These are phyloP conservation scores for Hirsutella minnesotensis DNA, from an alignment of 2,329 filamentous ascomycete species.

Conservation along the genomic window DNA sequence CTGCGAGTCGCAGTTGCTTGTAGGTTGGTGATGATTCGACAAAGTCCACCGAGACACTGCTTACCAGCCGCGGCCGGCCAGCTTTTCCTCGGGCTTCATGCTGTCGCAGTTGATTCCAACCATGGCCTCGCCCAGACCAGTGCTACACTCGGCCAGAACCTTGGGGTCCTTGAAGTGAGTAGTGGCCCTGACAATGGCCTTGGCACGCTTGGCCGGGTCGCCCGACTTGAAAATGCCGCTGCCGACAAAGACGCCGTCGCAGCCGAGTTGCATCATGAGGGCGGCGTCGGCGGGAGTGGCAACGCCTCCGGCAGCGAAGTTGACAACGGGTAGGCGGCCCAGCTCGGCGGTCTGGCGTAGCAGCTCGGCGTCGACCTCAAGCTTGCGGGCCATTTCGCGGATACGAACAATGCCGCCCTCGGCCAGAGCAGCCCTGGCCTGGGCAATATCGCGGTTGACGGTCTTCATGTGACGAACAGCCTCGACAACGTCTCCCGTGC, in stretches of 20 bases:
- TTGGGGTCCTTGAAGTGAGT: conserved; percentile 82
- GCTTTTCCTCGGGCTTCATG: conserved; percentile 69
- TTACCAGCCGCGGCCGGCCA: conserved; percentile 57
- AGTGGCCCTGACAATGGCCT: conserved; percentile 87
- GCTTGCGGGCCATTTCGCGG: conserved; percentile 66
- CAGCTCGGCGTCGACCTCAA: conserved; percentile 66
- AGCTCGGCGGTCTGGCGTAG: conserved; percentile 80
- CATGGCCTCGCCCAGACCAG: conserved; percentile 93
- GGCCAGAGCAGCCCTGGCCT: conserved; percentile 63
- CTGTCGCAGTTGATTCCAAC: conserved; percentile 80
- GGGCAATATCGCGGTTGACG: conserved; percentile 70
- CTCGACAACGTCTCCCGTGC: conserved; percentile 93
- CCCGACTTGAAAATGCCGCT: conserved; percentile 96
- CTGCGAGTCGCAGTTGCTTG: too few species aligned
- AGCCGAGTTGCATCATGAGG: conserved; percentile 96
- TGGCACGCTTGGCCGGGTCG: conserved; percentile 78
- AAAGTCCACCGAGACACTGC: background rate
- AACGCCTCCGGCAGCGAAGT: conserved; percentile 97
- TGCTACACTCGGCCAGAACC: conserved; percentile 76
- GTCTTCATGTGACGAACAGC: conserved; percentile 93
- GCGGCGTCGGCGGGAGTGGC: conserved; percentile 97
- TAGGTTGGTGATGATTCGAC: background rate
- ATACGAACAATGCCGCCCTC: conserved; percentile 39
- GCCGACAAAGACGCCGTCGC: conserved; percentile 95
- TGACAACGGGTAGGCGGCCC: conserved; percentile 84